Conservation (phyloP, 306 rosid genomes). For the Rosa multiflora region DNA sequence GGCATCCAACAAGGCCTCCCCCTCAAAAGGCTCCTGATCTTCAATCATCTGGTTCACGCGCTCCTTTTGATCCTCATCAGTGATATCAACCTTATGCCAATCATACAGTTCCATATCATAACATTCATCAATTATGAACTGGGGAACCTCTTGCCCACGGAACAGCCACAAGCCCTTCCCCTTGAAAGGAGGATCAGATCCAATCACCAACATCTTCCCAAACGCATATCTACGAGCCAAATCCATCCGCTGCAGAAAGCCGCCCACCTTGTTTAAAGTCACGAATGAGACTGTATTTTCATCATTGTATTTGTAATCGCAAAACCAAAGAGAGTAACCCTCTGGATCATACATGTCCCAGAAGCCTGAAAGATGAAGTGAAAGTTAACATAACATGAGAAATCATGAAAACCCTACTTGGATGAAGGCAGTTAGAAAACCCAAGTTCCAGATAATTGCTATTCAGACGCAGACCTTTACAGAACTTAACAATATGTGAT, state of each 20-base stretch:
- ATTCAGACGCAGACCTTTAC: background rate
- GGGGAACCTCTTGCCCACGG: constrained; percentile 72
- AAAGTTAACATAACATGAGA: background rate
- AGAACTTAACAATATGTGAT: background rate
- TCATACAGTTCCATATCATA: constrained; percentile 84
- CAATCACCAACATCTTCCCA: constrained; percentile 82
- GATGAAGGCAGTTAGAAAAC: background rate
- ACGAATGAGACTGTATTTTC: constrained; percentile 79
- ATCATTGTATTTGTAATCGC: constrained; percentile 72
- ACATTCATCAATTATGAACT: constrained; percentile 70
- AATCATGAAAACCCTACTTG: background rate
- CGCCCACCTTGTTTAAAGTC: constrained; percentile 76
- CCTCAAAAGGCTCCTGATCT: constrained; percentile 79
- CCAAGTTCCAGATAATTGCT: background rate
- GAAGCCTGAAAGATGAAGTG: constrained; percentile 52
- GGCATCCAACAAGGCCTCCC: constrained; percentile 75
- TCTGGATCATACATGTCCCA: constrained; percentile 97
- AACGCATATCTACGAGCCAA: constrained; percentile 79
- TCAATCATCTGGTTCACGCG: constrained; percentile 78
- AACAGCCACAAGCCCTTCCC: constrained; percentile 90
- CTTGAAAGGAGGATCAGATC: constrained; percentile 70
- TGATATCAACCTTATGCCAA: constrained; percentile 70
- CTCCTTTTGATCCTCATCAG: constrained; percentile 66
- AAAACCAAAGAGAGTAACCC: constrained; percentile 90
- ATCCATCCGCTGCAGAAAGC: constrained; percentile 88